phyloP scores from a whole-genome alignment of 192 early-diverging fungal genomes.

The Podila epicladia region DNA sequence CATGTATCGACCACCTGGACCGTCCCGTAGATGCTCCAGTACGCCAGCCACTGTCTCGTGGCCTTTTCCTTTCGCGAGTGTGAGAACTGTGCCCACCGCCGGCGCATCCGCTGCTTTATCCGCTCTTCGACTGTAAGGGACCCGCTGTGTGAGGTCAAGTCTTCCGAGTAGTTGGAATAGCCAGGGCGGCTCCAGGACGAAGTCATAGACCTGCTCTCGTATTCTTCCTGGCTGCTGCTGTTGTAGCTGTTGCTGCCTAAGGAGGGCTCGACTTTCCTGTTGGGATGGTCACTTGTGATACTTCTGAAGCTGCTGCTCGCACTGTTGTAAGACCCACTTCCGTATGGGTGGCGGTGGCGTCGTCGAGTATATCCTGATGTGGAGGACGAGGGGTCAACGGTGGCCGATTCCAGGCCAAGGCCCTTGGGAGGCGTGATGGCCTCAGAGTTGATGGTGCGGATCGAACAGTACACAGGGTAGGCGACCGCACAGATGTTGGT shows the following conservation, averaged over 20 bases:
- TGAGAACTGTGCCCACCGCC: slow-evolving; percentile 29
- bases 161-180: slow-evolving; percentile 41
- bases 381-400: neutral
- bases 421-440: slow-evolving; percentile 24
- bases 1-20: slow-evolving; percentile 67
- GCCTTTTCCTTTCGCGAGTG: slow-evolving; percentile 49
- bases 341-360: slow-evolving; percentile 2
- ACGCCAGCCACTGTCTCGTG: slow-evolving; percentile 63
- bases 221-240: slow-evolving; percentile 44
- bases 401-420: slow-evolving; percentile 19
- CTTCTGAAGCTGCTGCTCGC: slow-evolving; percentile 23
- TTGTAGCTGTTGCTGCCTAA: slow-evolving; percentile 31
- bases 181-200: slow-evolving; percentile 39
- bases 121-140: slow-evolving; percentile 25
- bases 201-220: slow-evolving; percentile 1
- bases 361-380: neutral
- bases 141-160: slow-evolving; percentile 15
- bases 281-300: slow-evolving; percentile 3
- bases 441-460: slow-evolving; percentile 54
- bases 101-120: slow-evolving; percentile 40
- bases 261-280: slow-evolving; percentile 11
- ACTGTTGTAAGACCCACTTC: no score
- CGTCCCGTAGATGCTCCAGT: slow-evolving; percentile 68
- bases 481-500: slow-evolving; percentile 57
- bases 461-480: slow-evolving; percentile 60